phyloP scores from a whole-genome alignment of 2,329 filamentous ascomycete species.

The Dactylonectria macrodidyma region DNA sequence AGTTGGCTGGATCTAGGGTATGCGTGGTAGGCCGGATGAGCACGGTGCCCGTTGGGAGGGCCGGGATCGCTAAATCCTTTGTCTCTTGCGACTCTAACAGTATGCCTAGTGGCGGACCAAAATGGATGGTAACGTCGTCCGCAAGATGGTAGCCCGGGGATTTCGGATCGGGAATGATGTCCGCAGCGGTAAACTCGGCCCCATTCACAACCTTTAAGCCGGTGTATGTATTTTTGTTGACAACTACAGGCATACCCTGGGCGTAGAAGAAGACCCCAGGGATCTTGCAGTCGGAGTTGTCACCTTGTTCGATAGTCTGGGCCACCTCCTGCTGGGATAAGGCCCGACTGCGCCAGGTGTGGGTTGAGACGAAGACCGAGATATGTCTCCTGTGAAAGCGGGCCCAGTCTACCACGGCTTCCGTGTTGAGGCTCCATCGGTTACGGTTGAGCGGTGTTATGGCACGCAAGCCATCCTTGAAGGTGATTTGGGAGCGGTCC shows the following conservation, averaged over 20 bases:
- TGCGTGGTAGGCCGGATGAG: background rate
- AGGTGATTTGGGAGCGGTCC: constrained; percentile 30
- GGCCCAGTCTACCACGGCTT: constrained; percentile 27
- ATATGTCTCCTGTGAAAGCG: constrained; percentile 18
- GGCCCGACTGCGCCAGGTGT: background rate
- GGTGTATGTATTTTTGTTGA: constrained; percentile 34
- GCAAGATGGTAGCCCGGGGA: constrained; percentile 28
- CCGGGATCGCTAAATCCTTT: background rate
- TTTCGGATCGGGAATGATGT: constrained; percentile 29
- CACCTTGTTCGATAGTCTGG: constrained; percentile 29
- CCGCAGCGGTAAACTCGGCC: constrained; percentile 30
- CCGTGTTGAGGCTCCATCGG: constrained; percentile 23
- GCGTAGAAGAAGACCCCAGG: constrained; percentile 31
- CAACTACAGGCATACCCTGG: constrained; percentile 32
- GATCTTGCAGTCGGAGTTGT: constrained; percentile 30
- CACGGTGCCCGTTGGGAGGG: background rate
- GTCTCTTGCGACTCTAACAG: constrained; percentile 27
- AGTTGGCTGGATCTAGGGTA: background rate
- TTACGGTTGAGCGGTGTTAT: constrained; percentile 32
- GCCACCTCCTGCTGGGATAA: constrained; percentile 10
- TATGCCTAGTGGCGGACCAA: constrained; percentile 31
- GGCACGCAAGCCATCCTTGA: constrained; percentile 30
- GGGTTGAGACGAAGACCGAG: background rate
- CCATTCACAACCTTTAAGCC: constrained; percentile 32
- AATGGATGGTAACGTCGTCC: constrained; percentile 26